These are phyloP conservation scores for Nitzschia putrida DNA, from an alignment of 108 stramenopile species.

Conservation along the genomic window DNA sequence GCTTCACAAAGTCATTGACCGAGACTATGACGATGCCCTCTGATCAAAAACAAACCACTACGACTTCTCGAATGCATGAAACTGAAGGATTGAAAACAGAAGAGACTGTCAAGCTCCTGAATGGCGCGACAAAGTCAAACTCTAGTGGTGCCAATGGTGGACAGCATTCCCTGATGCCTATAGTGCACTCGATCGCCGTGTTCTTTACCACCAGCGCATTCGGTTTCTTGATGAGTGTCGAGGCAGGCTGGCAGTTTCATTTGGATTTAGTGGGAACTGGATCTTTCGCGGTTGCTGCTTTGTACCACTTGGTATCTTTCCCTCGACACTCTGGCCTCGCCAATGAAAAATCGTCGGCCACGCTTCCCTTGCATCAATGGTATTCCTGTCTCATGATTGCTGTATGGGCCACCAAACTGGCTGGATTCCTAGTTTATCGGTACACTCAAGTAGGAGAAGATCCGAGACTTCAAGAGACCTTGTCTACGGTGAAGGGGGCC, in stretches of 20 bases:
- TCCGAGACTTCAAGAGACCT: conserved; percentile 50
- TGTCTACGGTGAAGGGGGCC: conserved; percentile 47
- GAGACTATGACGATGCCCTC: too few relatives aligned
- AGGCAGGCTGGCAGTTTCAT: conserved; percentile 55
- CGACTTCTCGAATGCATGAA: too few relatives aligned
- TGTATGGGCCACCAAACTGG: conserved; percentile 68
- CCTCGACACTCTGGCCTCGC: neutral
- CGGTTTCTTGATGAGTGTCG: conserved; percentile 41
- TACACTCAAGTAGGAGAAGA: conserved; percentile 58
- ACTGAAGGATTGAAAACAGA: too few relatives aligned
- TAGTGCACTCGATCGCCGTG: conserved; percentile 4
- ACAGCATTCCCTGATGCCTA: too few relatives aligned
- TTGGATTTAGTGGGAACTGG: conserved; percentile 82
- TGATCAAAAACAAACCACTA: too few relatives aligned
- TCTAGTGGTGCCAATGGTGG: too few relatives aligned
- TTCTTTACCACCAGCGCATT: conserved; percentile 26
- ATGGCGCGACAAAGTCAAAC: too few relatives aligned
- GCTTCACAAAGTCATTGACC: too few relatives aligned
- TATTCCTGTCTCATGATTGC: conserved; percentile 50
- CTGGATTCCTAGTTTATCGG: conserved; percentile 70
- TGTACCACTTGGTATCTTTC: conserved; percentile 7
- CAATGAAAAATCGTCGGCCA: neutral
- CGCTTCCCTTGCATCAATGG: conserved; percentile 22
- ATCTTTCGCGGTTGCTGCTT: conserved; percentile 66
- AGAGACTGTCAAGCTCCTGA: too few relatives aligned